Evolutionary conservation across 495 filamentous ascomycete genomes (phyloP), one percentile per base, ranked within the genome.

Genomic region (Immersiella caudata): DNA sequence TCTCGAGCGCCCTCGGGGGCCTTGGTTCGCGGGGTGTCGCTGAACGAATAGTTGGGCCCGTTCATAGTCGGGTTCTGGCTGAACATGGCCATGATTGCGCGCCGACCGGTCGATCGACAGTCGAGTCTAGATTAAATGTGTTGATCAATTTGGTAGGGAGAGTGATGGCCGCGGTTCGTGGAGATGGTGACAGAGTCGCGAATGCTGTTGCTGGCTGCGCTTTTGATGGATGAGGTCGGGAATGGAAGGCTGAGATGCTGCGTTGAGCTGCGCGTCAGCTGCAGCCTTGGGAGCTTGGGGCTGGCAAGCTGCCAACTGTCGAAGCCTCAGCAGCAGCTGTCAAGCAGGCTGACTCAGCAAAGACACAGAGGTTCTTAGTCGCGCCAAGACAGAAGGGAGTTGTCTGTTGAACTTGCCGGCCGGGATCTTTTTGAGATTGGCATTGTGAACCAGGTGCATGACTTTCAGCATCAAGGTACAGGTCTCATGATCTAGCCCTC

Each of bases 21-120:
- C 33, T 76, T 71, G 46, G 64, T 67, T 70, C 75, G 79, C 56
- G 84, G 83, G 27, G 80, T 74, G 70, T 86, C 83, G 73, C 78
- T 82, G 78, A 86, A 82, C 60, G 83, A 86, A 74, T 87, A 87
- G 78, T 81, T 86, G 70, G 85, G 85, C 65, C 85, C 85, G 77
- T 86, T 86, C 79, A 86, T 81, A 73, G 85, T 71, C 61, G 85
- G 84, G 76, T 87, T 87, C 74, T 86, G 84, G 79, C 85, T 87
- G 78, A 86, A 87, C 84, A 87, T 86, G 70, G 84, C 82, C 78
- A 83, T 83, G 49, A 33, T 62, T 2, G 12, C 14, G 20, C 18
- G 27, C 57, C 25, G 27, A 33, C 20, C 56, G 55, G 20, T 46
- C 40, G 11, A 12, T 46, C 40, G 16, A 12, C 40, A 46, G 11